Conservation (phyloP, 371 early-diverging fungal genomes). For the Mortierella sp. region DNA sequence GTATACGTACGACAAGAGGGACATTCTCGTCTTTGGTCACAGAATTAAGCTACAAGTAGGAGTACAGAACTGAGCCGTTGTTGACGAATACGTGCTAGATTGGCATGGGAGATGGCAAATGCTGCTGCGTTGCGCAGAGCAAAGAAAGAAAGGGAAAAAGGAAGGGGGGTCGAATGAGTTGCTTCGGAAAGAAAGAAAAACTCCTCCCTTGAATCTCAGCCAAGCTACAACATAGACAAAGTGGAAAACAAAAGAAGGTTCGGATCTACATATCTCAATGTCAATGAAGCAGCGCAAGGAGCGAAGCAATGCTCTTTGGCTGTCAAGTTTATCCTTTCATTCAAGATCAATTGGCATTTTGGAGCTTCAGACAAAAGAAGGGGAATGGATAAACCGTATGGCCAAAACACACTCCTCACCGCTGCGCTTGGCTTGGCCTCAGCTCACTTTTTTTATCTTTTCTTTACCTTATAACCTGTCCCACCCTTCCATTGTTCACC, state of each 20-base stretch:
- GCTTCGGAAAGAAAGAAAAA: not conserved
- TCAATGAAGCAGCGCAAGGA: not conserved
- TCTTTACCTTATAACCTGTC: not conserved
- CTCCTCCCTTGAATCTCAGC: conserved; percentile 6
- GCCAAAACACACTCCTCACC: not conserved
- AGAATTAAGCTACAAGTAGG: not conserved
- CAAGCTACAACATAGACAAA: not conserved
- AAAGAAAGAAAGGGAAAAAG: not conserved
- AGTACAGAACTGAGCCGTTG: not conserved
- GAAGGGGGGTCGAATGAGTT: not conserved
- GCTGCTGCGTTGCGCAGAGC: conserved; percentile 11
- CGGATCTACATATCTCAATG: not conserved
- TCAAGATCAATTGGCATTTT: not conserved
- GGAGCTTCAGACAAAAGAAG: conserved; percentile 5
- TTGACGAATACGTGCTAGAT: not conserved
- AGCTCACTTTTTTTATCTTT: conserved; percentile 8
- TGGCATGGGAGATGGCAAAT: not conserved
- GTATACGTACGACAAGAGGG: not conserved
- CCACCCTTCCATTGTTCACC: not conserved
- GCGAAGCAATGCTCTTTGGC: not conserved
- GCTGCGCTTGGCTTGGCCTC: conserved; percentile 4
- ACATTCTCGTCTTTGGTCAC: conserved; percentile 2
- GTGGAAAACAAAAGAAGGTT: not conserved
- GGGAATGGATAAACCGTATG: not conserved
- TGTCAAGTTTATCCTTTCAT: not conserved